Percentiles rank a stretch among this genome's conserved stretches.
Conservation (phyloP, 208 protist genomes). For the Leishmania aethiopica region DNA sequence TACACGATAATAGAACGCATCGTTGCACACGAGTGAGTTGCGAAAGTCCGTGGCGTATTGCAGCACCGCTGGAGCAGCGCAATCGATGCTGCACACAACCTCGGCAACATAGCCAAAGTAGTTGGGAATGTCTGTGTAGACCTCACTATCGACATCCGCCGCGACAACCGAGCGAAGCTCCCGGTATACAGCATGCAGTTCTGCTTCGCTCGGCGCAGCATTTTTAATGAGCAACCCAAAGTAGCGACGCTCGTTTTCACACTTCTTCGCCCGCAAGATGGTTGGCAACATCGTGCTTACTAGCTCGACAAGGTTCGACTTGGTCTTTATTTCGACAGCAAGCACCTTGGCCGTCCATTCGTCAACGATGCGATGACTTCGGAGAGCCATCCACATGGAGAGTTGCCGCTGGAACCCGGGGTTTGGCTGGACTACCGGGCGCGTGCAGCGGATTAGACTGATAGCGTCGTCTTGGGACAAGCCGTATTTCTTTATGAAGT, state of each 20-base stretch:
- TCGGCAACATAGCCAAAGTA: slow-evolving; percentile 84
- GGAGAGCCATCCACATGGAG: slow-evolving; percentile 50
- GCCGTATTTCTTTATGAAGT: slow-evolving; percentile 76
- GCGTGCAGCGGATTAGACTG: slow-evolving; percentile 48
- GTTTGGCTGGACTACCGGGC: slow-evolving; percentile 77
- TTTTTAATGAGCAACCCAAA: slow-evolving; percentile 51
- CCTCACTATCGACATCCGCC: slow-evolving; percentile 53
- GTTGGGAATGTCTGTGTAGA: slow-evolving; percentile 77
- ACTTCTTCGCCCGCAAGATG: slow-evolving; percentile 57
- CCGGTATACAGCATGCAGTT: slow-evolving; percentile 35
- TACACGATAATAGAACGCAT: slow-evolving; percentile 66
- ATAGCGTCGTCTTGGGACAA: slow-evolving; percentile 63
- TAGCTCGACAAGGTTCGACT: slow-evolving; percentile 35
- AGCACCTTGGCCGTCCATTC: slow-evolving; percentile 50
- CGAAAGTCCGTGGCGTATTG: slow-evolving; percentile 23
- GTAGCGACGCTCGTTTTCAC: slow-evolving; percentile 55
- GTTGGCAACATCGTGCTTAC: slow-evolving; percentile 43
- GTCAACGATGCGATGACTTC: slow-evolving; percentile 61
- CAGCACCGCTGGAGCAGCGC: slow-evolving; percentile 26
- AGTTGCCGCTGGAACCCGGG: slow-evolving; percentile 76
- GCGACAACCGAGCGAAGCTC: slow-evolving; percentile 50
- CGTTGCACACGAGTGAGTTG: slow-evolving; percentile 41
- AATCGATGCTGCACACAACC: slow-evolving; percentile 51
- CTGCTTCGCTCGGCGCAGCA: slow-evolving; percentile 16
- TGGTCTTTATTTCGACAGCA: slow-evolving; percentile 46